phyloP scores from a whole-genome alignment of 805 yeast genomes.

The Ogataea ganodermae region DNA sequence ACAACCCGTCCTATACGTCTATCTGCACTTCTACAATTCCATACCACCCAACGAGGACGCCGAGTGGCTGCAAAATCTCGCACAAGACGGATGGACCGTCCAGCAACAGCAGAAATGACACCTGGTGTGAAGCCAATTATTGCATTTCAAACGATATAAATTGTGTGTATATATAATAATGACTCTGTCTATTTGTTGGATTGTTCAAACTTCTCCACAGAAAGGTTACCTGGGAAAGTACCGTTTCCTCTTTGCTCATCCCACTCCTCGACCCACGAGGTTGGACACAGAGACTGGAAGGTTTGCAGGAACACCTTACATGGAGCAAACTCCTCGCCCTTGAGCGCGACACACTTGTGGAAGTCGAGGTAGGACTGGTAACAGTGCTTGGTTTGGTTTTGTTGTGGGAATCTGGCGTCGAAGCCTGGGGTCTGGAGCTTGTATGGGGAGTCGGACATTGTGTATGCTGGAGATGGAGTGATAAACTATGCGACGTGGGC shows the following conservation, averaged over 20 bases:
- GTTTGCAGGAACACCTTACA: conserved; percentile 94
- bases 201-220: conserved; percentile 35
- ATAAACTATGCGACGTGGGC: not conserved
- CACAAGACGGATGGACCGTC: conserved; percentile 10
- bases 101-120: not conserved
- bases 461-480: conserved; percentile 8
- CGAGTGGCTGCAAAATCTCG: conserved; percentile 6
- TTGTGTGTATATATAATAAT: conserved; percentile 12
- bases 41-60: conserved; percentile 3
- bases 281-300: conserved; percentile 82
- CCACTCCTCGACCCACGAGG: conserved; percentile 85
- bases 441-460: conserved; percentile 39
- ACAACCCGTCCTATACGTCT: conserved; percentile 29
- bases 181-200: conserved; percentile 7
- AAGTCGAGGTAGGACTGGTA: conserved; percentile 97
- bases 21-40: conserved; percentile 20
- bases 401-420: conserved; percentile 95
- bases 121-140: conserved; percentile 4
- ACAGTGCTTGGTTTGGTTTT: conserved; percentile 97
- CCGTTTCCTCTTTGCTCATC: conserved; percentile 72
- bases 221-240: conserved; percentile 43
- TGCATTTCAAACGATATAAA: conserved; percentile 6
- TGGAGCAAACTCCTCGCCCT: conserved; percentile 98
- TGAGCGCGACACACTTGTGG: conserved; percentile 93
- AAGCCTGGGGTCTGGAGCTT: conserved; percentile 68